These are phyloP conservation scores for Podila minutissima DNA, from an alignment of 192 early-diverging fungal genomes.

Conservation along the genomic window DNA sequence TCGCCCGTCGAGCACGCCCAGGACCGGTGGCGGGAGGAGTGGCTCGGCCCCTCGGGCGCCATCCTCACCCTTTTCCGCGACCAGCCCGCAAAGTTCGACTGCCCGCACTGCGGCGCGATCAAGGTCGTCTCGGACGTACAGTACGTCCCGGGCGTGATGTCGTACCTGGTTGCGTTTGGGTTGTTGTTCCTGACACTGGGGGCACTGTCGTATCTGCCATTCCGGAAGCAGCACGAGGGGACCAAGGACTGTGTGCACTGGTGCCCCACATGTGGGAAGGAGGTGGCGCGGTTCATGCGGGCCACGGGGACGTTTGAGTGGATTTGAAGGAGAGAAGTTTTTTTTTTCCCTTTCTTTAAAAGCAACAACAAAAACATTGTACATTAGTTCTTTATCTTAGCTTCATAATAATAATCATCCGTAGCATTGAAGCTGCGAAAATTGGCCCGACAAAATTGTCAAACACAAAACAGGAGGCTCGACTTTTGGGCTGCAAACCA, in stretches of 20 bases:
- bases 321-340: conserved; percentile 2
- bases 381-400: too few relatives aligned
- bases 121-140: conserved; percentile 40
- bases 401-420: too few relatives aligned
- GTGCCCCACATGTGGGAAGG: conserved; percentile 27
- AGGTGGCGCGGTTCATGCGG: conserved; percentile 27
- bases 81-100: conserved; percentile 38
- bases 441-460: too few relatives aligned
- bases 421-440: too few relatives aligned
- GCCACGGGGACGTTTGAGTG: conserved; percentile 43
- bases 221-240: conserved; percentile 31
- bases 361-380: neutral
- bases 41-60: conserved; percentile 43
- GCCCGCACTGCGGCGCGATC: conserved; percentile 38
- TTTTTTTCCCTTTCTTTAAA: neutral
- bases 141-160: conserved; percentile 38
- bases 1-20: neutral
- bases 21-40: conserved; percentile 39
- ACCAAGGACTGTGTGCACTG: conserved; percentile 48
- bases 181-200: conserved; percentile 41
- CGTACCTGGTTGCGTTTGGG: conserved; percentile 40
- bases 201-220: conserved; percentile 25
- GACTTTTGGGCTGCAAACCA: too few relatives aligned
- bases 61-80: conserved; percentile 41
- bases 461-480: too few relatives aligned